Conservation (phyloP, 345 rosid genomes). For the Isatis tinctoria region DNA sequence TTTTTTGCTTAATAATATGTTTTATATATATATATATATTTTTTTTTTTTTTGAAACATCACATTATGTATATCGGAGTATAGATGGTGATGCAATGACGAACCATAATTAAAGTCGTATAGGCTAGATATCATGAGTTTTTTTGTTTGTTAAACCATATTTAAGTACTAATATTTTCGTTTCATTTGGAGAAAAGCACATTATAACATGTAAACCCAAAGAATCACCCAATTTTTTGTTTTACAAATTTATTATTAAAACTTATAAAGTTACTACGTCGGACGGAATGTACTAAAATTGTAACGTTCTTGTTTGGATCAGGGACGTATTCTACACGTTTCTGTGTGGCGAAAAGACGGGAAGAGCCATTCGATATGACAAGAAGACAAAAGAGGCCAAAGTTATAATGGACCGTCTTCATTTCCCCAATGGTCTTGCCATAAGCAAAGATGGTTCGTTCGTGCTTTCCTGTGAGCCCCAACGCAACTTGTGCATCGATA, state of each 20-base stretch:
- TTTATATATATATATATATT: too few relatives aligned
- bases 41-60: too few relatives aligned
- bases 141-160: neutral
- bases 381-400: conserved; percentile 43
- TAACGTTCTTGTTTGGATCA: neutral
- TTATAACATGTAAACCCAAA: neutral
- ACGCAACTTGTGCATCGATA: conserved; percentile 39
- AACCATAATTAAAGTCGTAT: neutral
- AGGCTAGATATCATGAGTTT: neutral
- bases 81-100: neutral
- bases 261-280: neutral
- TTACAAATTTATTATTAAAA: neutral
- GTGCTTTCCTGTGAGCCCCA: conserved; percentile 48
- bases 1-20: neutral
- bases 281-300: neutral
- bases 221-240: neutral
- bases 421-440: conserved; percentile 70
- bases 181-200: neutral
- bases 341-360: conserved; percentile 56
- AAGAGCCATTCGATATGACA: conserved; percentile 55
- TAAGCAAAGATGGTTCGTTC: conserved; percentile 58
- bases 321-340: conserved; percentile 36
- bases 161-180: neutral
- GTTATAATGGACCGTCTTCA: conserved; percentile 44
- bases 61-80: neutral